phyloP scores from a whole-genome alignment of 1,139 yeast genomes.

The Debaryomyces nepalensis region DNA sequence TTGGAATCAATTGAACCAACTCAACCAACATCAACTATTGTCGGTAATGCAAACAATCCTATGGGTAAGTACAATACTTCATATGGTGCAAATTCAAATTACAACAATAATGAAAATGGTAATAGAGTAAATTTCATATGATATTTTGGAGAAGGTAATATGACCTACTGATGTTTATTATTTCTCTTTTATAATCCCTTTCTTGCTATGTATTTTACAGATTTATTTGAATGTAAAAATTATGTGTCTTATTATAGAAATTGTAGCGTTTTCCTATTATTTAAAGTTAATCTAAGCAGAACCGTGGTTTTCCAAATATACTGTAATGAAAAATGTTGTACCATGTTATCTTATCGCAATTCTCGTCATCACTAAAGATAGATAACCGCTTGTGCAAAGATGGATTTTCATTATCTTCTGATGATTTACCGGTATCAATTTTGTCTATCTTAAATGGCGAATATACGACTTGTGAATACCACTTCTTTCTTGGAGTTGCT shows the following conservation, averaged over 20 bases:
- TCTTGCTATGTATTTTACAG: slow-evolving; percentile 8
- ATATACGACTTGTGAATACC: slow-evolving; percentile 30
- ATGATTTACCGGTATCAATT: slow-evolving; percentile 1
- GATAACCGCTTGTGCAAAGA: slow-evolving; percentile 14
- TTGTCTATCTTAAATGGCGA: slow-evolving; percentile 11
- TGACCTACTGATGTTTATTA: neutral
- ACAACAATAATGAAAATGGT: slow-evolving; percentile 7
- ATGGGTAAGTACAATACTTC: slow-evolving; percentile 28
- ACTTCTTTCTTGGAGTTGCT: slow-evolving; percentile 29
- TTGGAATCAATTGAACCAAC: slow-evolving; percentile 44
- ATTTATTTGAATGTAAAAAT: slow-evolving; percentile 3
- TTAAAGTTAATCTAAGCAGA: slow-evolving; percentile 30
- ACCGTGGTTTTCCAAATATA: slow-evolving; percentile 51
- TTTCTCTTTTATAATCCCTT: slow-evolving; percentile 6
- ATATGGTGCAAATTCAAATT: slow-evolving; percentile 14
- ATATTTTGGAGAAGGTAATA: neutral
- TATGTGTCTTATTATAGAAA: slow-evolving; percentile 13
- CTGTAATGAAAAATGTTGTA: slow-evolving; percentile 52
- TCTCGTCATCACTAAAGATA: slow-evolving; percentile 25
- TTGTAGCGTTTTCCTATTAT: neutral
- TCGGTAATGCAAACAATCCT: slow-evolving; percentile 46
- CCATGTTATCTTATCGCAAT: slow-evolving; percentile 56
- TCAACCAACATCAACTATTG: slow-evolving; percentile 49
- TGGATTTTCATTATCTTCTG: neutral
- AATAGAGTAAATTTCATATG: slow-evolving; percentile 28